phyloP scores from a whole-genome alignment of 805 yeast species.

The Barnettozyma sucrosica region DNA sequence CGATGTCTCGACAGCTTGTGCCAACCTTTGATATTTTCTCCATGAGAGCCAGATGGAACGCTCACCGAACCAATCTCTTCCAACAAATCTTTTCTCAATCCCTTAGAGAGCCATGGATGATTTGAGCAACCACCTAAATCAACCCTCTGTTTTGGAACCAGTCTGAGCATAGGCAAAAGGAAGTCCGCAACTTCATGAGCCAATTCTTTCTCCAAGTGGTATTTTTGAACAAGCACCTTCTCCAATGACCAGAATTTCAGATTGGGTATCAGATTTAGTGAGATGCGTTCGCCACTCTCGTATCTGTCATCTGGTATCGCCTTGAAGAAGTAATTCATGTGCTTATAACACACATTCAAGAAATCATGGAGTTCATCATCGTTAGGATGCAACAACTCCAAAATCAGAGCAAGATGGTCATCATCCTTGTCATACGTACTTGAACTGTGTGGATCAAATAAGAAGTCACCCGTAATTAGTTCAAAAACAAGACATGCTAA shows the following conservation, averaged over 20 bases:
- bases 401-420: conserved; percentile 57
- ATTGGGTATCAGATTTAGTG: conserved; percentile 55
- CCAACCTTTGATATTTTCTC: conserved; percentile 28
- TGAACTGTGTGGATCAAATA: conserved; percentile 44
- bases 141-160: conserved; percentile 42
- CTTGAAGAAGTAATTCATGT: conserved; percentile 43
- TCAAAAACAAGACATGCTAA: conserved; percentile 55
- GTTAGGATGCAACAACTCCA: conserved; percentile 41
- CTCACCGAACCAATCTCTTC: conserved; percentile 12
- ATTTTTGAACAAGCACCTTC: conserved; percentile 69
- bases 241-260: conserved; percentile 74
- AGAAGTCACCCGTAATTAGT: conserved; percentile 53
- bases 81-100: background rate
- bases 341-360: conserved; percentile 32
- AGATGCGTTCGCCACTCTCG: background rate
- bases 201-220: conserved; percentile 51
- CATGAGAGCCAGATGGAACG: conserved; percentile 21
- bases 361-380: conserved; percentile 32
- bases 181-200: conserved; percentile 46
- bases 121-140: conserved; percentile 50
- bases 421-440: conserved; percentile 42
- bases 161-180: conserved; percentile 43
- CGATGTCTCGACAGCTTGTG: conserved; percentile 5
- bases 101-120: conserved; percentile 43
- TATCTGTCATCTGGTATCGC: conserved; percentile 30